Evolutionary conservation across 1,139 yeast genomes (phyloP).

Genomic region (Spencermartinsiella ligniputridi): DNA sequence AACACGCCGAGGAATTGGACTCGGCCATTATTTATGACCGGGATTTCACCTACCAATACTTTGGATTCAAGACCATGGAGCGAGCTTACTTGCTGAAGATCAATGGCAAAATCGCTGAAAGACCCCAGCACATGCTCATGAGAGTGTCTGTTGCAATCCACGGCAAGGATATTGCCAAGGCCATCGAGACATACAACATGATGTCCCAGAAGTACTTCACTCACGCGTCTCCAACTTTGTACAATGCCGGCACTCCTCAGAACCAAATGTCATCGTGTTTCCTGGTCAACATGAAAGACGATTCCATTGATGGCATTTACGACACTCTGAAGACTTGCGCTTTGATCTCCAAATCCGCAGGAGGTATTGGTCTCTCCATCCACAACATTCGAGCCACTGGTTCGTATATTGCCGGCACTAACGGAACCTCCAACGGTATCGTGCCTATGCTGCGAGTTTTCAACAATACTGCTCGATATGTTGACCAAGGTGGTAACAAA

Average conservation of each 20-base stretch:
- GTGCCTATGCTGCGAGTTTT: slow-evolving; percentile 88
- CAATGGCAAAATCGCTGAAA: slow-evolving; percentile 72
- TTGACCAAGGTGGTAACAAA: slow-evolving; percentile 92
- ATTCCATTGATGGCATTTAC: slow-evolving; percentile 85
- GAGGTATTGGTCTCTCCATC: slow-evolving; percentile 83
- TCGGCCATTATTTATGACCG: slow-evolving; percentile 80
- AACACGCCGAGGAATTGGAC: slow-evolving; percentile 66
- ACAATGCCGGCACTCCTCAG: slow-evolving; percentile 84
- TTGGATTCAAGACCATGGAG: slow-evolving; percentile 84
- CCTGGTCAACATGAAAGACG: slow-evolving; percentile 83
- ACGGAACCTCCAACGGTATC: slow-evolving; percentile 84
- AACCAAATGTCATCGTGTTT: slow-evolving; percentile 90
- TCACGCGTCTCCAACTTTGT: slow-evolving; percentile 85
- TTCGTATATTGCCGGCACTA: slow-evolving; percentile 82
- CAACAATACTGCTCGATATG: slow-evolving; percentile 89
- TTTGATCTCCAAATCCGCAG: slow-evolving; percentile 81
- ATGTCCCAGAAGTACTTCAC: slow-evolving; percentile 84
- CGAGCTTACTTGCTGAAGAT: slow-evolving; percentile 73
- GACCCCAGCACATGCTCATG: slow-evolving; percentile 88
- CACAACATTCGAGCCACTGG: slow-evolving; percentile 85
- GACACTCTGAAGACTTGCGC: slow-evolving; percentile 85
- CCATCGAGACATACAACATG: slow-evolving; percentile 72
- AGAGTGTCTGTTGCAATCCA: slow-evolving; percentile 88
- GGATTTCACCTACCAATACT: slow-evolving; percentile 76
- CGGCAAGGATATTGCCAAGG: slow-evolving; percentile 65